phyloP scores from a whole-genome alignment of 1,284 basidiomycete species.

The Boletus smithii region DNA sequence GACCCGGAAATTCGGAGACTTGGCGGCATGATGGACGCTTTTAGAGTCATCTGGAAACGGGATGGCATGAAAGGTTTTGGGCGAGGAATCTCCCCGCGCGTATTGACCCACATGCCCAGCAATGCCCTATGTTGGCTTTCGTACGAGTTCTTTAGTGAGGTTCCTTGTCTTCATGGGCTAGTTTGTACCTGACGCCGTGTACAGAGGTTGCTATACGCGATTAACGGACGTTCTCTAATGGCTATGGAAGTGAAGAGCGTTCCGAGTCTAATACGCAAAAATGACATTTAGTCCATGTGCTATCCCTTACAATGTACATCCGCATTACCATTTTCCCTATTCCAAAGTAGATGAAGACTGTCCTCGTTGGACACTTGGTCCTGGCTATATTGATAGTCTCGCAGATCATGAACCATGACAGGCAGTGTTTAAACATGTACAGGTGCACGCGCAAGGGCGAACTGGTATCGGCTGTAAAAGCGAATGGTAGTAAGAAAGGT shows the following conservation, averaged over 20 bases:
- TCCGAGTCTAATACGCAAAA: conserved; percentile 7
- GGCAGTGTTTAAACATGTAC: too few species aligned
- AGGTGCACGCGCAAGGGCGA: neutral
- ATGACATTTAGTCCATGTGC: conserved; percentile 6
- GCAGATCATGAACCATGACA: too few species aligned
- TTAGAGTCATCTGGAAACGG: conserved; percentile 81
- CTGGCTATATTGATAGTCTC: too few species aligned
- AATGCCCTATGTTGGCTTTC: conserved; percentile 98
- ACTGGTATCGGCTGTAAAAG: conserved; percentile 1
- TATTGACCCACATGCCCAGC: conserved; percentile 95
- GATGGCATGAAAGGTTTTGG: conserved; percentile 86
- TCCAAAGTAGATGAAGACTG: too few species aligned
- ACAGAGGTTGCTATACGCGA: conserved; percentile 68
- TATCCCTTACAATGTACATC: conserved; percentile 15
- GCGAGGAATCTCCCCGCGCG: conserved; percentile 86
- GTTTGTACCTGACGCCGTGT: conserved; percentile 18
- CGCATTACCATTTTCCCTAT: too few species aligned
- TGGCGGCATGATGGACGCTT: conserved; percentile 85
- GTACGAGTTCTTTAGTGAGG: conserved; percentile 95
- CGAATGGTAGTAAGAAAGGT: neutral
- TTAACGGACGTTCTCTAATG: conserved; percentile 15
- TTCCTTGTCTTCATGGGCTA: neutral
- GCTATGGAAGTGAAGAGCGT: conserved; percentile 11
- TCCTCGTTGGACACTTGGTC: too few species aligned
- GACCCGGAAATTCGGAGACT: conserved; percentile 85